These are phyloP conservation scores for Globisporangium cederbergense DNA, from an alignment of 352 stramenopile genomes.

Conservation along the genomic window DNA sequence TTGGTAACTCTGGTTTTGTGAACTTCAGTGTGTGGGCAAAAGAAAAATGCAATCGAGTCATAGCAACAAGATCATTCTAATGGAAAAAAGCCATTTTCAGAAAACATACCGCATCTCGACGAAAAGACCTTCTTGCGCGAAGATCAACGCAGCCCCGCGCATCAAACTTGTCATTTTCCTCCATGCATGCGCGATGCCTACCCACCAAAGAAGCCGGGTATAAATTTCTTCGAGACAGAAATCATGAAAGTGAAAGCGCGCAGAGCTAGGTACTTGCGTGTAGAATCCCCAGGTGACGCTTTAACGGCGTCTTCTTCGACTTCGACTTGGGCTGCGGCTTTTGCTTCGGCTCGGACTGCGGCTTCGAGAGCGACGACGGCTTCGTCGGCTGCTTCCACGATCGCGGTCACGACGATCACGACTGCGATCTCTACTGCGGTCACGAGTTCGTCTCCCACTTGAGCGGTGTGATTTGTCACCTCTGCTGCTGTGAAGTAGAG, in stretches of 20 bases:
- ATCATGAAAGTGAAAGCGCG: slow-evolving; percentile 8
- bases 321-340: slow-evolving; percentile 41
- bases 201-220: slow-evolving; percentile 11
- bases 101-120: slow-evolving; percentile 11
- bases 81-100: not conserved
- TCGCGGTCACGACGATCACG: slow-evolving; percentile 29
- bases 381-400: slow-evolving; percentile 27
- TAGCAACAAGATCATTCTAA: slow-evolving; percentile 1
- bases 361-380: slow-evolving; percentile 27
- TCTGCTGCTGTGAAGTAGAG: slow-evolving; percentile 1
- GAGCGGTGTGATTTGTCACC: slow-evolving; percentile 13
- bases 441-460: slow-evolving; percentile 4
- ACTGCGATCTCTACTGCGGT: slow-evolving; percentile 20
- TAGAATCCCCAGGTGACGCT: not conserved
- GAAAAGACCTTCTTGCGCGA: not conserved
- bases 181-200: not conserved
- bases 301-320: slow-evolving; percentile 33
- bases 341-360: slow-evolving; percentile 22
- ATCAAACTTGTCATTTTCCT: not conserved
- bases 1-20: too few species aligned
- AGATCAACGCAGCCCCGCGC: not conserved
- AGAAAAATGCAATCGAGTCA: not conserved
- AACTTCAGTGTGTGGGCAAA: not conserved
- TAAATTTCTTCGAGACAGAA: slow-evolving; percentile 11
- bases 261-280: slow-evolving; percentile 6